Conservation (phyloP, 352 stramenopile species). For the Phytophthora nicotianae region DNA sequence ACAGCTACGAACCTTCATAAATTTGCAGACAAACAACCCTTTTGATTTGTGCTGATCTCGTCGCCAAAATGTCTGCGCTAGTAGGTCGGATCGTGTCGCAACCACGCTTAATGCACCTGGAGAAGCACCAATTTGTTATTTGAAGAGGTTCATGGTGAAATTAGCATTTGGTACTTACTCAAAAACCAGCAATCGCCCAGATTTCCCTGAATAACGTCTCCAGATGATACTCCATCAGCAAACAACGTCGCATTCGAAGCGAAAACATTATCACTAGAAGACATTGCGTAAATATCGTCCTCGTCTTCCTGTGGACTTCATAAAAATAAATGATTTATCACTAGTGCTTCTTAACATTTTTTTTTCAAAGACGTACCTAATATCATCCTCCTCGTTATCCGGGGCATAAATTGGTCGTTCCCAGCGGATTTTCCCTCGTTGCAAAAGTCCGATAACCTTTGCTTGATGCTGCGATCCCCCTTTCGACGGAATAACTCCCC, state of each 20-base stretch:
- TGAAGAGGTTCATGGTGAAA: background rate
- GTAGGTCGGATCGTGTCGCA: conserved; percentile 76
- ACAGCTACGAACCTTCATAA: conserved; percentile 84
- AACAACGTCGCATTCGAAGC: conserved; percentile 76
- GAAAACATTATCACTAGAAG: conserved; percentile 47
- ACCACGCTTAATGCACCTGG: conserved; percentile 88
- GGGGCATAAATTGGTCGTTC: conserved; percentile 68
- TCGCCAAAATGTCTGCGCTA: conserved; percentile 85
- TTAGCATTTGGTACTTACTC: conserved; percentile 44
- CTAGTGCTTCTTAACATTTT: background rate
- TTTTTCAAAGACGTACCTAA: conserved; percentile 20
- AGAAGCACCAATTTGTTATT: conserved; percentile 1
- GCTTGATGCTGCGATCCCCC: conserved; percentile 75
- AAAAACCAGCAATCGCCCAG: conserved; percentile 94
- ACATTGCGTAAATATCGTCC: conserved; percentile 20
- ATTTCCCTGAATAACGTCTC: conserved; percentile 90
- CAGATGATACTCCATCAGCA: conserved; percentile 70
- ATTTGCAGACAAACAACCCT: conserved; percentile 89
- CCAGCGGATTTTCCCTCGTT: conserved; percentile 81
- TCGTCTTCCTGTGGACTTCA: conserved; percentile 32
- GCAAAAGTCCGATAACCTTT: conserved; percentile 72
- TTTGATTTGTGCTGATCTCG: conserved; percentile 73
- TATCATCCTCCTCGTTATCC: conserved; percentile 33
- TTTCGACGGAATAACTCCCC: conserved; percentile 58
- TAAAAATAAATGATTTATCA: conserved; percentile 1